Evolutionary conservation across 1,284 basidiomycete genomes (phyloP).

Genomic region (Grifola frondosa): DNA sequence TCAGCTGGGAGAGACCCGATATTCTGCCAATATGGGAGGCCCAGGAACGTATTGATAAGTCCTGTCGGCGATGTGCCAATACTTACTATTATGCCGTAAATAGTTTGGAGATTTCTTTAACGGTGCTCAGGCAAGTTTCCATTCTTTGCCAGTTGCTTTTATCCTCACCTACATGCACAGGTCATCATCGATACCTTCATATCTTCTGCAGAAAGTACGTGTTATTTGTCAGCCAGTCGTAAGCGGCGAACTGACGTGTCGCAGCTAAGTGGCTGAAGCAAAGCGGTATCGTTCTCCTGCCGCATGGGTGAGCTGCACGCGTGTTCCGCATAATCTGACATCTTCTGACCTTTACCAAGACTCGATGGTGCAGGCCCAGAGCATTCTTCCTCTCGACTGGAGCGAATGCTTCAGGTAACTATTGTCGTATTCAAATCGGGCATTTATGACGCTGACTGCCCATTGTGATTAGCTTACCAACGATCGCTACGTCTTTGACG

Average conservation of each 20-base stretch:
- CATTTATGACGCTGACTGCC: not conserved
- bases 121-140: slow-evolving; percentile 62
- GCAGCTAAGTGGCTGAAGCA: slow-evolving; percentile 92
- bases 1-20: slow-evolving; percentile 82
- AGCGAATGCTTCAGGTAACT: slow-evolving; percentile 79
- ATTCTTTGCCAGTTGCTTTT: too few species aligned
- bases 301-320: slow-evolving; percentile 53
- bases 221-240: not conserved
- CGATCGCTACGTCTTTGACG: slow-evolving; percentile 50
- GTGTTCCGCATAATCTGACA: slow-evolving; percentile 1
- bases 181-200: slow-evolving; percentile 88
- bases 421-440: not conserved
- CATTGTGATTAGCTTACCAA: slow-evolving; percentile 76
- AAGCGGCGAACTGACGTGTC: slow-evolving; percentile 10
- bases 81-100: not conserved
- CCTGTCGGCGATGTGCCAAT: slow-evolving; percentile 3
- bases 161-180: slow-evolving; percentile 28
- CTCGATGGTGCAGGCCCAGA: slow-evolving; percentile 90
- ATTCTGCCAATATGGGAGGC: slow-evolving; percentile 89
- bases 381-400: slow-evolving; percentile 83
- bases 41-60: slow-evolving; percentile 43
- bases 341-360: slow-evolving; percentile 29
- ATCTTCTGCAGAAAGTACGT: slow-evolving; percentile 76
- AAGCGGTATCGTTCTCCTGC: slow-evolving; percentile 84
- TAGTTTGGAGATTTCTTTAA: slow-evolving; percentile 92